Conservation (phyloP, 108 stramenopile species). For the Thalassiosira profunda region DNA sequence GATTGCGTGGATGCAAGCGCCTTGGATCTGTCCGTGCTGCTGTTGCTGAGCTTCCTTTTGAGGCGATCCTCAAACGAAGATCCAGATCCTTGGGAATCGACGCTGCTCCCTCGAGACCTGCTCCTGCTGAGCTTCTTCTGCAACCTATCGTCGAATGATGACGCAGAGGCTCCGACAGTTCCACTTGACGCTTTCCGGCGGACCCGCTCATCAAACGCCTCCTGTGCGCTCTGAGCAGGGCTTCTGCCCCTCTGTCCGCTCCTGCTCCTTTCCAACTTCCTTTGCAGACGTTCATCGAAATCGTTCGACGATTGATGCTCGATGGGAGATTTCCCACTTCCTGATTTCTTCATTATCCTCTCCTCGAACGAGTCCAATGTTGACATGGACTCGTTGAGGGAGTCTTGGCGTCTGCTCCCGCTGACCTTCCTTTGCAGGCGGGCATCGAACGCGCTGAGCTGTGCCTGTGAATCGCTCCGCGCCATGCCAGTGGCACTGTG, state of each 20-base stretch:
- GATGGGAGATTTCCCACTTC: neutral
- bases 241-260: neutral
- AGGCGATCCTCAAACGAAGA: neutral
- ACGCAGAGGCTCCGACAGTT: neutral
- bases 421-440: neutral
- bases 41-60: neutral
- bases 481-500: neutral
- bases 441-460: neutral
- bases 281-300: neutral
- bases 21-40: neutral
- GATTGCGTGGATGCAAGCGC: no score
- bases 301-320: neutral
- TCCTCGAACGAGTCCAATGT: neutral
- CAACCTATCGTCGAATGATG: conserved; percentile 5
- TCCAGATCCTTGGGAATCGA: no score
- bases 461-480: neutral
- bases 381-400: no score
- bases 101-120: neutral
- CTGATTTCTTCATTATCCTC: neutral
- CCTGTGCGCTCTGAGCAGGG: neutral
- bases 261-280: neutral
- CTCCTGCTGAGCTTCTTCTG: neutral
- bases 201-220: neutral
- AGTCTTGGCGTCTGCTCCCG: no score
- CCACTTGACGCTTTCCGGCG: neutral